phyloP scores from a whole-genome alignment of 176 grass and related monocot genomes.

The Carex kokanica region DNA sequence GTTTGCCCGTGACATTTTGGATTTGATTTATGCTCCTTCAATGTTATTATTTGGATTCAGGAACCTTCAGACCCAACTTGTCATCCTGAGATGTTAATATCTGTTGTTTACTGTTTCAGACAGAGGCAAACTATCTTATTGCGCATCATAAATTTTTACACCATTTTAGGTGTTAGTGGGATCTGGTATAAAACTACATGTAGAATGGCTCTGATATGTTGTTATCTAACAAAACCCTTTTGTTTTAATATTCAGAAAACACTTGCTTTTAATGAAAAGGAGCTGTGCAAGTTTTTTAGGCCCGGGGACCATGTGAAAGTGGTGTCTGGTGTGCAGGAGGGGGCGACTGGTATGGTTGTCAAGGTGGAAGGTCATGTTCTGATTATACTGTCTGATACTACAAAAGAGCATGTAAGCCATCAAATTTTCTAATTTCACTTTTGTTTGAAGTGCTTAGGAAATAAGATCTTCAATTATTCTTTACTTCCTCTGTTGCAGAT shows the following conservation, averaged over 20 bases:
- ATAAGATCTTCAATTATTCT: no score
- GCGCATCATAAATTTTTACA: no score
- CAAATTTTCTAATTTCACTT: background rate
- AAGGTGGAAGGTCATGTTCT: slow-evolving; percentile 89
- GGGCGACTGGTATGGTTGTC: slow-evolving; percentile 94
- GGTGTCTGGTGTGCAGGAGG: slow-evolving; percentile 85
- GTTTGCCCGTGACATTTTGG: background rate
- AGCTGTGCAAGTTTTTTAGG: slow-evolving; percentile 96
- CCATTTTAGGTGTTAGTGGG: no score
- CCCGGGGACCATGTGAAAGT: slow-evolving; percentile 97
- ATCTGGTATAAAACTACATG: no score
- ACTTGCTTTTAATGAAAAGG: slow-evolving; percentile 87
- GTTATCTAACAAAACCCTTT: slow-evolving; percentile 21
- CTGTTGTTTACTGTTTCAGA: background rate
- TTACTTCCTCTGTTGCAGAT: slow-evolving; percentile 44
- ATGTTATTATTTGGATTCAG: background rate
- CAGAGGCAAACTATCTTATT: no score
- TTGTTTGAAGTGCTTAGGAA: background rate
- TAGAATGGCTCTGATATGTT: background rate
- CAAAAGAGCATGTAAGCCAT: slow-evolving; percentile 80
- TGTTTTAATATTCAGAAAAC: slow-evolving; percentile 55
- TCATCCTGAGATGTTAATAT: slow-evolving; percentile 1
- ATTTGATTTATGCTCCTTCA: background rate
- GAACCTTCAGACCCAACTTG: background rate
- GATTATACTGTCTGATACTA: slow-evolving; percentile 88